Evolutionary conservation across 2,329 filamentous ascomycete species (phyloP).

Genomic region (Talaromyces funiculosus): DNA sequence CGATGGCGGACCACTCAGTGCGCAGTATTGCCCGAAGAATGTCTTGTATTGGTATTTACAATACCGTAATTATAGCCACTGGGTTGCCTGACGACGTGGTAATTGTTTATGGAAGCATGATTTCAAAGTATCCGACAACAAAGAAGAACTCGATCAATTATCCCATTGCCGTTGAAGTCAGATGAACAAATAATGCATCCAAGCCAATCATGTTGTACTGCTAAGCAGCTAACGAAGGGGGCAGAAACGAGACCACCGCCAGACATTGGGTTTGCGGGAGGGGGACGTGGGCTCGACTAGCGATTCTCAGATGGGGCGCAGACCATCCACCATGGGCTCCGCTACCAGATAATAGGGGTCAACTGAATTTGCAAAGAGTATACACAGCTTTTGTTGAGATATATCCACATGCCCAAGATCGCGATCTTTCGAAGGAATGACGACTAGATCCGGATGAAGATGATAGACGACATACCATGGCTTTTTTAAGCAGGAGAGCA

Average conservation of each 20-base stretch:
- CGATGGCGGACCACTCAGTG: neutral
- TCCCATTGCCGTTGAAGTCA: neutral
- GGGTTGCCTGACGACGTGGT: neutral
- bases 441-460: neutral
- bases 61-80: neutral
- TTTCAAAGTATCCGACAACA: neutral
- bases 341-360: neutral
- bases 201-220: neutral
- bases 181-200: neutral
- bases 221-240: neutral
- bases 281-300: slow-evolving; percentile 1
- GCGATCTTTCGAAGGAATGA: no score
- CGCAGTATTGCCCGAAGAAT: neutral
- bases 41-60: neutral
- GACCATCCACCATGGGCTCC: neutral
- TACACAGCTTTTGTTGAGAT: neutral
- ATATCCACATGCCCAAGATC: no score
- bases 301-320: slow-evolving; percentile 4
- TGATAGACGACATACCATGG: neutral
- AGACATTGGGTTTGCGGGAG: neutral
- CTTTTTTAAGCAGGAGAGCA: neutral
- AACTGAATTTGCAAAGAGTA: neutral
- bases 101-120: neutral
- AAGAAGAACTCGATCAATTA: neutral
- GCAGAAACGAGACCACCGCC: neutral